Conservation (phyloP, 23 red algal species). For the Gracilaria gracilis region DNA sequence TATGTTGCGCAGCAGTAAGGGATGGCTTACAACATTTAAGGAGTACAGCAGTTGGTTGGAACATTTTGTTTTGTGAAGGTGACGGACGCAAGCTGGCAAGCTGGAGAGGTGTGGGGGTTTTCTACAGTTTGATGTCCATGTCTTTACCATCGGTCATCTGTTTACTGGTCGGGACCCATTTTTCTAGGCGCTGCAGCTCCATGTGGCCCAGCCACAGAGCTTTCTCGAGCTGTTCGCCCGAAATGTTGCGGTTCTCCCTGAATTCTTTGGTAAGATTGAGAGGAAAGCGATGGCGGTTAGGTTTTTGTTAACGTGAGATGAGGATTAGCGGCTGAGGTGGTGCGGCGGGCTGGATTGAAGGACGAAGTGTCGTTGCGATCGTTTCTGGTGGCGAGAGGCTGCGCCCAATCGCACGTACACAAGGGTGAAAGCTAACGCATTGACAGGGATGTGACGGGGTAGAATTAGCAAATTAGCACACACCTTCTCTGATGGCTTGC, state of each 20-base stretch:
- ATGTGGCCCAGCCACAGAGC: conserved; percentile 67
- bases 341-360: too few relatives aligned
- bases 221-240: conserved; percentile 55
- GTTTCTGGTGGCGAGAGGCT: not conserved
- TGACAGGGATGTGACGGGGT: not conserved
- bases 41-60: not conserved
- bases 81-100: too few relatives aligned
- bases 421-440: not conserved
- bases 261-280: conserved; percentile 17
- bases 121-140: conserved; percentile 65
- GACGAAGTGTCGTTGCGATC: not conserved
- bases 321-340: not conserved
- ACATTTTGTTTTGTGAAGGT: not conserved
- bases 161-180: conserved; percentile 54
- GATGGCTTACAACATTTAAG: too few relatives aligned
- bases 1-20: not conserved
- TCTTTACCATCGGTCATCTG: conserved; percentile 63
- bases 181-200: conserved; percentile 61
- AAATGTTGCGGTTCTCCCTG: conserved; percentile 51
- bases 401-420: not conserved
- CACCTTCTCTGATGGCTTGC: conserved; percentile 57
- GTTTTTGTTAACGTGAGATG: conserved; percentile 12
- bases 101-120: not conserved
- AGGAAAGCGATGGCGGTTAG: not conserved
- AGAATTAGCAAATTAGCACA: not conserved